Evolutionary conservation across 2,329 filamentous ascomycete species (phyloP), one percentile per base, ranked within the genome.

Genomic region (Venturia pyrina): DNA sequence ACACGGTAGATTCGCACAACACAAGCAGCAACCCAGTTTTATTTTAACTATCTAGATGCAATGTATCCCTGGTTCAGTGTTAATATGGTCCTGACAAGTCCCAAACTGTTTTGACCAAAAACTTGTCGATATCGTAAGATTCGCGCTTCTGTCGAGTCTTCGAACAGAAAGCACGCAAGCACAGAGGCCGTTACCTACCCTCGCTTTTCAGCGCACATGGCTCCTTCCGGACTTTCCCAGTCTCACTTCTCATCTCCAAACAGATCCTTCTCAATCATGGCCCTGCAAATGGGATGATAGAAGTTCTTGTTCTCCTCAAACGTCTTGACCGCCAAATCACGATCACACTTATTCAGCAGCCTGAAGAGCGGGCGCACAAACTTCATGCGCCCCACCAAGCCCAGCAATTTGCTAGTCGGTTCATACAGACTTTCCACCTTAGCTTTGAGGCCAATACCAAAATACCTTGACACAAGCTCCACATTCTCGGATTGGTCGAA

Each of bases 331-430:
- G 95, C 93, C 72, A 96, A 77, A 34, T 86, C 79, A 60, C 85
- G 81, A 77, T 97, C 88, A 48, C 90, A 85, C 75, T 87, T 86
- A 72, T 89, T 88, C 70, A 99, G 79, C 62, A 85, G 83, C 68
- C 89, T 84, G 79, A 89, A 97, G 73, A 98, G 78, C 28, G 93
- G 91, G 61, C 93, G 83, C 67, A 98, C 93, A 76, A 93, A 98
- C 83, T 98, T 98, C 95, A 99, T 98, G 66, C 95, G 82, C 15
- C 95, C 95, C 32, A 97, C 92, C 64, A 83, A 82, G 41, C 90
- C 90, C 48, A 98, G 80, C 65, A 97, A 80, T 67, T 90, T 85
- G 1, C 89, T 87, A 0, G 91, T 86, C 1, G 88, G 87, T 67
- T 85, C 74, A 72, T 93, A 91, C 46, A 89, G 85, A 66, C 81